Evolutionary conservation across 2,329 filamentous ascomycete species (phyloP), one percentile per base, ranked within the genome.

Genomic region (Nakataea oryzae): DNA sequence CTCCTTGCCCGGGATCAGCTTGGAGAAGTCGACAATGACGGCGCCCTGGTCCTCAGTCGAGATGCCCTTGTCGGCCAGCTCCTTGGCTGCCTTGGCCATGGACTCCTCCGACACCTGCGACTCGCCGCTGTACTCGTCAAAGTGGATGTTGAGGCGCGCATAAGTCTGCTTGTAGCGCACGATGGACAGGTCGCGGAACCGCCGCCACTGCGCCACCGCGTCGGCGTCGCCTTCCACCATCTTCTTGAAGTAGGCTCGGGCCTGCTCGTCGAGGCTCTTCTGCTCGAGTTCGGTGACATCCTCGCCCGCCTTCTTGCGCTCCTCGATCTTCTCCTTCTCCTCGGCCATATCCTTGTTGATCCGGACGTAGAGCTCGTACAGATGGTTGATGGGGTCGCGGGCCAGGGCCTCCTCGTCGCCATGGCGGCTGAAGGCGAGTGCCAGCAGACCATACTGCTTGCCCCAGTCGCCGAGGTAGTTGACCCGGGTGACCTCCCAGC

Each of bases 391-490:
- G 14, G 90, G 90, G 69, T 93, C 89, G 58, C 81, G 79, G 65
- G 83, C 74, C 14, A 95, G 80, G 63, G 86, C 83, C 67, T 88
- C 85, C 73, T 93, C 89, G 64, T 82, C 84, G 32, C 90, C 90
- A 71, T 88, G 93, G 69, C 84, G 85, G 70, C 90, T 81, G 72
- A 88, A 95, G 0, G 87, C 89, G 62, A 93, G 79, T 5, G 89
- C 89, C 66, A 93, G 76, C 26, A 93, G 81, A 67, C 83, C 83
- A 66, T 85, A 91, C 74, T 91, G 88, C 78, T 90, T 91, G 55
- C 89, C 89, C 89, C 90, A 93, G 73, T 91, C 88, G 61, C 88
- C 88, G 6, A 91, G 81, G 73, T 91, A 90, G 77, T 92, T 92
- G 79, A 92, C 86, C 62, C 87, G 81, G 61, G 80, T 74, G 0